These are phyloP conservation scores for Paraconiothyrium brasiliense DNA, from an alignment of 2,329 filamentous ascomycete genomes.

Conservation along the genomic window DNA sequence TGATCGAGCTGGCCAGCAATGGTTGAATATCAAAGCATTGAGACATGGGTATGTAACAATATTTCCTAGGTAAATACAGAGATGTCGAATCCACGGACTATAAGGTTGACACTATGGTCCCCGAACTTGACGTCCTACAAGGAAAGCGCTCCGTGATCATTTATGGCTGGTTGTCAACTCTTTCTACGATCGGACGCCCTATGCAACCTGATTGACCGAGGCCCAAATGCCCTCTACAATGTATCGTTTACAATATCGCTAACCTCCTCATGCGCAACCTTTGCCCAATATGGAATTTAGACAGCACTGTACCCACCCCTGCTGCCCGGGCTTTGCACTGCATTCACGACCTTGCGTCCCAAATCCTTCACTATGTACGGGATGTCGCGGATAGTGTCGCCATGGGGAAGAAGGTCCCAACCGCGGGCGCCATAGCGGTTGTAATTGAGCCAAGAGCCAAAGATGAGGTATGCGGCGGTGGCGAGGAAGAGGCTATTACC, in stretches of 20 bases:
- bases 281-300: constrained; percentile 53
- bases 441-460: constrained; percentile 99
- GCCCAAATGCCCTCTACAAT: constrained; percentile 1
- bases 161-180: background rate
- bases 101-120: background rate
- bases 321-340: constrained; percentile 82
- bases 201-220: no score
- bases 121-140: background rate
- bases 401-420: constrained; percentile 93
- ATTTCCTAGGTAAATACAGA: background rate
- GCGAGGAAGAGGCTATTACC: constrained; percentile 78
- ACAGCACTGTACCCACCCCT: constrained; percentile 96
- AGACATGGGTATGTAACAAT: background rate
- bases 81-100: background rate
- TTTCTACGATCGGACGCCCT: background rate
- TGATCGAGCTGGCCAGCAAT: no score
- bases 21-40: background rate
- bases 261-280: background rate
- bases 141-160: background rate
- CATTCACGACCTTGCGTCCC: constrained; percentile 79
- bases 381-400: constrained; percentile 88
- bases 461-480: constrained; percentile 90
- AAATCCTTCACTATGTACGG: constrained; percentile 94
- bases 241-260: constrained; percentile 2
- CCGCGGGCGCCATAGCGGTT: constrained; percentile 94